Base-by-base conservation (phyloP, 1,284 basidiomycete species). In the Leccinum proximum region DNA sequence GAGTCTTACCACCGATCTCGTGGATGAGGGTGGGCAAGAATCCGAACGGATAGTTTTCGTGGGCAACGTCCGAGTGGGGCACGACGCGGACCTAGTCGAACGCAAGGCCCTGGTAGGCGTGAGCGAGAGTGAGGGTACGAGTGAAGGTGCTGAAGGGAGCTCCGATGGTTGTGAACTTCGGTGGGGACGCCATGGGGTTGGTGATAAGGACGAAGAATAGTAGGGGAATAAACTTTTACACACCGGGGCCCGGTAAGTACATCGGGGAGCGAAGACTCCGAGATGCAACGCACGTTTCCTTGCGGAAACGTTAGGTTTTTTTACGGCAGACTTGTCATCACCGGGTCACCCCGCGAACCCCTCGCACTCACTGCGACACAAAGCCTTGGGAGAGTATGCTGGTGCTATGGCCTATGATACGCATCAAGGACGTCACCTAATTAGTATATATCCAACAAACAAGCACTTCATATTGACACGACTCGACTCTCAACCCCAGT, bases 81-180 rank as follows among this genome's bases (percentile, higher is more conserved):
- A 65, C 48, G 38, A 68, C 68, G 5, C 64, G 58, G 59, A 73
- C 63, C 58, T 76, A 74, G 58, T 69, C 59, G 42, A 75, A 77
- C 16, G 67, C 6, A 10, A 75, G 45, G 10, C 66, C 65, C 61
- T 77, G 76, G 70, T 77, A 62, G 22, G 64, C 63, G 53, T 77
- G 67, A 57, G 4, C 26, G 26, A 30, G 26, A 26, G 26, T 26
- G 26, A 26, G 26, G 26, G 26, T 26, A 5, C 74, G 73, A 8
- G 74, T 76, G 40, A 75, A 77, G 2, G 76, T 76, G 61, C 75
- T 77, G 42, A 72, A 75, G 13, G 74, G 76, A 0, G 74, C 77
- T 10, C 76, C 76, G 26, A 77, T 68, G 67, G 77, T 42, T 7
- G 75, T 75, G 54, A 68, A 70, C 2, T 18, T 10, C 14, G 59